Base-by-base conservation (phyloP, 2,329 filamentous ascomycete species). In the Fusarium nelsonii region DNA sequence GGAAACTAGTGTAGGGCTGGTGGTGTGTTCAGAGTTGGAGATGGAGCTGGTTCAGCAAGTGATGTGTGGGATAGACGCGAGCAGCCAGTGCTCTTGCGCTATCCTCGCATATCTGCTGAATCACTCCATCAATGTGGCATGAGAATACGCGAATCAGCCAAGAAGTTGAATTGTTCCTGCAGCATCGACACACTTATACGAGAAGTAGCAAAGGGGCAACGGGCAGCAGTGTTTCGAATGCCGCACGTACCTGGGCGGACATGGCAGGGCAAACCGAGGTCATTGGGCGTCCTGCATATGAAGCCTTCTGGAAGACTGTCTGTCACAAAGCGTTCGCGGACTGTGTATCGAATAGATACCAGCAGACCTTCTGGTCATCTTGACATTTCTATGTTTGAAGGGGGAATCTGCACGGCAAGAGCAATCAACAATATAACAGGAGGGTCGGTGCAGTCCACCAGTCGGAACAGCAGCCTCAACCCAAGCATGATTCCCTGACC, bases 241-340 rank as follows among this genome's bases (percentile, higher is more conserved):
- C 39, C 41, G 50, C 51, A 60, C 63, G 58, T 53, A 69, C 50
- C 30, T 40, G 41, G 34, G 41, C 59, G 53, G 49, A 60, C 45
- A 55, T 51, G 30, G 52, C 44, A 70, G 49, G 49, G 58, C 67
- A 69, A 73, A 68, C 66, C 43, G 55, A 46, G 62, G 37, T 56
- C 51, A 48, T 56, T 56, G 55, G 61, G 58, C 65, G 49, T 54
- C 34, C 54, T 64, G 70, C 67, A 67, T 49, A 61, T 65, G 49
- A 66, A 63, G 48, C 51, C 43, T 75, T 74, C 74, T 76, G 64
- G 74, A 73, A 74, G 60, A 52, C 41, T 56, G 49, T 58, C 54
- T 44, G 53, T 51, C 43, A 51, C 41, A 56, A 40, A 68, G 57
- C 41, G 56, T 64, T 69, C 46, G 62, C 65, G 51, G 57, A 52